Evolutionary conservation across 768 basidiomycete species (phyloP).

Genomic region (Psilocybe tampanensis): DNA sequence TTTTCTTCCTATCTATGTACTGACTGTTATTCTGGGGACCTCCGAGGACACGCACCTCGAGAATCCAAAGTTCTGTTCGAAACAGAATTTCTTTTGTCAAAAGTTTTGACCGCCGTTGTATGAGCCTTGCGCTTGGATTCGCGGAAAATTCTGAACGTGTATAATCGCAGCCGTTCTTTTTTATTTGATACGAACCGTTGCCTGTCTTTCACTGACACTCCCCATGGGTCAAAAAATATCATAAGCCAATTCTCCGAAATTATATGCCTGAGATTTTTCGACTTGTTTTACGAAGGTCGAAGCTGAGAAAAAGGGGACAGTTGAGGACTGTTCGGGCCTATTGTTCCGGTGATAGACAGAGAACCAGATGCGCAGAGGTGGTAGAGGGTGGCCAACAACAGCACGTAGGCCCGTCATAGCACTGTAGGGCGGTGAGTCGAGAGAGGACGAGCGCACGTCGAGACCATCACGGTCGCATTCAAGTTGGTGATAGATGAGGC

Average conservation of each 20-base stretch:
- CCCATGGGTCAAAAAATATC: not conserved
- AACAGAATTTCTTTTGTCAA: conserved; percentile 12
- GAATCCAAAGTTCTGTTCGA: conserved; percentile 8
- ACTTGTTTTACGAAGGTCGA: not conserved
- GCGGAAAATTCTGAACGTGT: not conserved
- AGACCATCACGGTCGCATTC: no score
- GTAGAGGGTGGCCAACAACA: no score
- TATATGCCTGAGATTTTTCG: not conserved
- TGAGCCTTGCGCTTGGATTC: not conserved
- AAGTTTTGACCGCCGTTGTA: not conserved
- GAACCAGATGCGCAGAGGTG: no score
- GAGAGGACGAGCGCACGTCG: no score
- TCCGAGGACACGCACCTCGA: conserved; percentile 12
- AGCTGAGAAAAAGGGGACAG: not conserved
- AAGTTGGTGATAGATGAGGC: conserved; percentile 2
- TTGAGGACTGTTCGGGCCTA: not conserved
- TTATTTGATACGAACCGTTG: not conserved
- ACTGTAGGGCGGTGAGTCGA: no score
- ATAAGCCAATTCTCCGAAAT: not conserved
- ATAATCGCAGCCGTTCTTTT: not conserved
- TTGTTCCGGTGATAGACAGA: not conserved
- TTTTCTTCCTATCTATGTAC: conserved; percentile 4
- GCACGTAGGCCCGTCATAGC: no score
- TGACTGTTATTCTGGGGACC: conserved; percentile 8
- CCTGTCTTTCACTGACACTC: not conserved